Evolutionary conservation across 768 basidiomycete species (phyloP), one percentile per base, ranked within the genome.

Genomic region (Pholiota conissans): DNA sequence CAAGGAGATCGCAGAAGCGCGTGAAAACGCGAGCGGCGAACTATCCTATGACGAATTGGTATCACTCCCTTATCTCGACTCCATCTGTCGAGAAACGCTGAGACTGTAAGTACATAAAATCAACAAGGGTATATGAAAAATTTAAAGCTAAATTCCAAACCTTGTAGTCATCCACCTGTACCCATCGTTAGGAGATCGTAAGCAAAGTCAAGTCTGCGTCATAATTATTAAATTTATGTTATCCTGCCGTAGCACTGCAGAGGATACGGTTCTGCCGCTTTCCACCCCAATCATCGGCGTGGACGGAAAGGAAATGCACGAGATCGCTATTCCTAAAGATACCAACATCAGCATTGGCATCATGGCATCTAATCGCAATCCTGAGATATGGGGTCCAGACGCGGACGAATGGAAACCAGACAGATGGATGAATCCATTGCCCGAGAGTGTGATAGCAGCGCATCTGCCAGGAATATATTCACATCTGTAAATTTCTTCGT

Each of bases 401-500:
- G 70, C 75, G 3, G 48, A 69, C 10, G 73, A 75, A 50, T 81
- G 75, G 75, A 75, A 70, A 56, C 78, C 79, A 5, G 78, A 79
- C 55, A 69, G 78, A 29, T 80, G 76, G 76, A 52, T 68, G 5
- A 57, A 60, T 24, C 58, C 62, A 6, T 51, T 65, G 8, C 67
- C 67, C 2, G 52, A 64, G 5, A 35, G 57, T 13, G 59, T 68
- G n/a, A 42, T 61, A 11, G 49, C 53, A 7, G 65, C 65, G 0
- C 67, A 60, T 51, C 46, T 68, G 13, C 67, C 67, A 1, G 67
- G 65, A 16, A 56, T 68, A 16, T 68, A 66, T 45, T 68, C 67
- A 8, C 61, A 68, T 35, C 47, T 68, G 67, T 66, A 52, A 53
- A 62, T 35, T 24, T 2, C 7, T 8, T 16, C 20, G 24, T 34